These are phyloP conservation scores for Populus nigra DNA, from an alignment of 345 rosid species.

Conservation along the genomic window DNA sequence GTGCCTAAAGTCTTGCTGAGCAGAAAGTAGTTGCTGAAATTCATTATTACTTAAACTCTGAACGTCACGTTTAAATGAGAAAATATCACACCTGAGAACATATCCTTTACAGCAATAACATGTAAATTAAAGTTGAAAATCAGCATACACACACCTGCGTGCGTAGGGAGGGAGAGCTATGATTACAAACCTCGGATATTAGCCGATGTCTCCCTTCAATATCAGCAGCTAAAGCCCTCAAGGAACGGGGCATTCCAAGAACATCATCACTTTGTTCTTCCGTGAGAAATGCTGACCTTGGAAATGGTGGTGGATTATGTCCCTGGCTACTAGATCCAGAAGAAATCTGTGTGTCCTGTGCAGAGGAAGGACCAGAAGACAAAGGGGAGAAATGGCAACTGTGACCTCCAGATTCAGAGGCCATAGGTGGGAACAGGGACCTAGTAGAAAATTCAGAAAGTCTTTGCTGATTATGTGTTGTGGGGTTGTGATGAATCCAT, in stretches of 20 bases:
- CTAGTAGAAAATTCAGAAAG: slow-evolving; percentile 58
- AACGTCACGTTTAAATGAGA: background rate
- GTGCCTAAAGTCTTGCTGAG: background rate
- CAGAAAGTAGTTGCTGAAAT: background rate
- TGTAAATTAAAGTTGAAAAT: slow-evolving; percentile 9
- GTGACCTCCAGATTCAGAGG: slow-evolving; percentile 53
- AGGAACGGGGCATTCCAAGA: slow-evolving; percentile 54
- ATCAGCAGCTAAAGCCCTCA: slow-evolving; percentile 64
- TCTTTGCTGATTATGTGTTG: slow-evolving; percentile 45
- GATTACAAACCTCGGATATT: slow-evolving; percentile 62
- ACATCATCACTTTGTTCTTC: slow-evolving; percentile 55
- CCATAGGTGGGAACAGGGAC: slow-evolving; percentile 64
- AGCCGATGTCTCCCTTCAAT: slow-evolving; percentile 64
- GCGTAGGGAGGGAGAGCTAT: background rate
- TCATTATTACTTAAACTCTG: background rate
- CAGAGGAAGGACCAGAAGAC: slow-evolving; percentile 55
- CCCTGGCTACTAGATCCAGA: slow-evolving; percentile 49
- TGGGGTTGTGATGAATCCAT: slow-evolving; percentile 46
- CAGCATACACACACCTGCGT: background rate
- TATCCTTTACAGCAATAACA: background rate
- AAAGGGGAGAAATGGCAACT: slow-evolving; percentile 48
- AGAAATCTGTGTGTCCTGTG: slow-evolving; percentile 46
- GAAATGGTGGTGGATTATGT: slow-evolving; percentile 42
- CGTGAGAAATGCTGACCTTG: slow-evolving; percentile 47
- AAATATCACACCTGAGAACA: slow-evolving; percentile 4